Evolutionary conservation across 1,139 yeast species (phyloP).

Genomic region (Candida anutae): DNA sequence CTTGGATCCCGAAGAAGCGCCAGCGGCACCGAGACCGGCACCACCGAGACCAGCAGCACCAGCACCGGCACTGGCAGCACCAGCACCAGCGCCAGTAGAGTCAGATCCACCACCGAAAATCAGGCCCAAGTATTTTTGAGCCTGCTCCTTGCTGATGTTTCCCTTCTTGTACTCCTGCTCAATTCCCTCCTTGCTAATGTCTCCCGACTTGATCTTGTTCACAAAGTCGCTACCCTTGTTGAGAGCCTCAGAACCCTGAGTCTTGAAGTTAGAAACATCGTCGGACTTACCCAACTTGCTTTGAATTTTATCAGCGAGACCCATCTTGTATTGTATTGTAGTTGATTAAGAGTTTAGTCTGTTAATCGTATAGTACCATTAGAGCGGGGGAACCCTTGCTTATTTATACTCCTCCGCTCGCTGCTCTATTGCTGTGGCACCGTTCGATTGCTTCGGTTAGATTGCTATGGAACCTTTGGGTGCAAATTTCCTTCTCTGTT

Average conservation of each 20-base stretch:
- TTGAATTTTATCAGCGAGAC: slow-evolving; percentile 27
- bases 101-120: too few relatives aligned
- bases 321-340: slow-evolving; percentile 18
- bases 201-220: background rate
- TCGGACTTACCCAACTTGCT: slow-evolving; percentile 20
- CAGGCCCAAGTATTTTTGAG: slow-evolving; percentile 14
- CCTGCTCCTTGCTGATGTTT: slow-evolving; percentile 20
- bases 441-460: too few relatives aligned
- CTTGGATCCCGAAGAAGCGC: too few relatives aligned
- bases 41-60: slow-evolving; percentile 4
- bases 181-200: slow-evolving; percentile 13
- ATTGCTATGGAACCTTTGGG: too few relatives aligned
- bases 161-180: slow-evolving; percentile 23
- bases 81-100: slow-evolving; percentile 6
- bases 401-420: too few relatives aligned
- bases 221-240: slow-evolving; percentile 13
- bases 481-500: too few relatives aligned
- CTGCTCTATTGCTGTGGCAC: too few relatives aligned
- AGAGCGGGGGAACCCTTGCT: too few relatives aligned
- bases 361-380: too few relatives aligned
- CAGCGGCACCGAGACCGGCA: slow-evolving; percentile 9
- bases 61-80: slow-evolving; percentile 7
- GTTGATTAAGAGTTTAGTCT: too few relatives aligned
- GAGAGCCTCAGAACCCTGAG: slow-evolving; percentile 14
- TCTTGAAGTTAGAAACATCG: slow-evolving; percentile 5